phyloP scores from a whole-genome alignment of 2,329 filamentous ascomycete genomes.

The Diaporthe ilicicola region DNA sequence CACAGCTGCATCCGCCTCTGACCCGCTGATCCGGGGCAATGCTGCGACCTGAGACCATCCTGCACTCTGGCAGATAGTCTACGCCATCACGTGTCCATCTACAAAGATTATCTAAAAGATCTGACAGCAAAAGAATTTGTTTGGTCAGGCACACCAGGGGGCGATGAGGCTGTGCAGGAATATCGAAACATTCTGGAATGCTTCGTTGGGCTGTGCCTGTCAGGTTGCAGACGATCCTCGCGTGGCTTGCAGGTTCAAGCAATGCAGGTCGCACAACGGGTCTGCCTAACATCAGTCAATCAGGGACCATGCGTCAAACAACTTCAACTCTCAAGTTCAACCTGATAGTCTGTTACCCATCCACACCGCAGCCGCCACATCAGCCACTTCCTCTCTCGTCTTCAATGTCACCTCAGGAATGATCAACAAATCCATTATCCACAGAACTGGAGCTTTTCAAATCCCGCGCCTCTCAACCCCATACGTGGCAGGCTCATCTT shows the following conservation, averaged over 20 bases:
- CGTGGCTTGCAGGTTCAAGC: no score
- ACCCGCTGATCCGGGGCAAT: neutral
- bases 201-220: conserved; percentile 6
- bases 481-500: neutral
- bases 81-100: no score
- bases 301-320: no score
- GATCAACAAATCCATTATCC: neutral
- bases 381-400: neutral
- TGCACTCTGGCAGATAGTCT: no score
- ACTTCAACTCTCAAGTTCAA: neutral
- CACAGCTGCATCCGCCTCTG: neutral
- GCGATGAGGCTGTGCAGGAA: neutral
- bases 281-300: neutral
- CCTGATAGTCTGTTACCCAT: neutral
- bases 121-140: neutral
- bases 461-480: neutral
- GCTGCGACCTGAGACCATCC: no score
- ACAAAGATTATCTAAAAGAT: neutral
- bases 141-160: neutral
- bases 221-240: neutral
- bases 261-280: neutral
- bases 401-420: neutral
- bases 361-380: neutral
- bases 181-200: conserved; percentile 23
- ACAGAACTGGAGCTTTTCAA: neutral